phyloP scores from a whole-genome alignment of 805 yeast species.

The Cyberlindnera mrakii region DNA sequence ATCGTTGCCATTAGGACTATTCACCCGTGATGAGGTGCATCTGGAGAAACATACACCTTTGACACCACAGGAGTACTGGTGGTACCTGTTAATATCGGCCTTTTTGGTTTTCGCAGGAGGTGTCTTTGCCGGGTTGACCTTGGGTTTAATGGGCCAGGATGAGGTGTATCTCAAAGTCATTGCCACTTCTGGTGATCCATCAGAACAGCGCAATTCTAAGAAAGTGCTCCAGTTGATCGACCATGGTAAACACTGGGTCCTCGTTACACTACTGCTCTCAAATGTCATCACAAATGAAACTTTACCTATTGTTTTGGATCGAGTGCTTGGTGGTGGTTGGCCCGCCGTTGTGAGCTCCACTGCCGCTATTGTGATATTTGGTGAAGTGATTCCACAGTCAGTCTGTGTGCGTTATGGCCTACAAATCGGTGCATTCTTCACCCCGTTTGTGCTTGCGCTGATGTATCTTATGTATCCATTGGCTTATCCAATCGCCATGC shows the following conservation, averaged over 20 bases:
- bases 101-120: slow-evolving; percentile 73
- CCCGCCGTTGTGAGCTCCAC: slow-evolving; percentile 95
- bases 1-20: slow-evolving; percentile 10
- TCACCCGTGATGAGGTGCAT: slow-evolving; percentile 2
- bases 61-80: slow-evolving; percentile 20
- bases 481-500: slow-evolving; percentile 81
- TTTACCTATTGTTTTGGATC: slow-evolving; percentile 86
- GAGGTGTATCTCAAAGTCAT: slow-evolving; percentile 91
- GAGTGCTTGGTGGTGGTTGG: slow-evolving; percentile 95
- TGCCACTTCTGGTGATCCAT: slow-evolving; percentile 72
- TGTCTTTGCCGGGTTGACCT: slow-evolving; percentile 89
- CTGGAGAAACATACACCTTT: slow-evolving; percentile 2
- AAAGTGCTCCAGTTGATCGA: slow-evolving; percentile 69
- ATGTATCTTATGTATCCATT: slow-evolving; percentile 91
- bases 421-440: slow-evolving; percentile 81
- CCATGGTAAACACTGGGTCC: slow-evolving; percentile 92
- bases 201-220: slow-evolving; percentile 62
- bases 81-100: slow-evolving; percentile 40
- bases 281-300: slow-evolving; percentile 94
- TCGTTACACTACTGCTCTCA: slow-evolving; percentile 77
- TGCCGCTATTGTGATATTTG: slow-evolving; percentile 85
- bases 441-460: slow-evolving; percentile 78
- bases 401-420: slow-evolving; percentile 90
- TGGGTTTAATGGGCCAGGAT: slow-evolving; percentile 97
- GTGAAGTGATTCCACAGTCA: slow-evolving; percentile 94